Conservation (phyloP, 1,139 yeast genomes). For the Saccharomyces hybrid region DNA sequence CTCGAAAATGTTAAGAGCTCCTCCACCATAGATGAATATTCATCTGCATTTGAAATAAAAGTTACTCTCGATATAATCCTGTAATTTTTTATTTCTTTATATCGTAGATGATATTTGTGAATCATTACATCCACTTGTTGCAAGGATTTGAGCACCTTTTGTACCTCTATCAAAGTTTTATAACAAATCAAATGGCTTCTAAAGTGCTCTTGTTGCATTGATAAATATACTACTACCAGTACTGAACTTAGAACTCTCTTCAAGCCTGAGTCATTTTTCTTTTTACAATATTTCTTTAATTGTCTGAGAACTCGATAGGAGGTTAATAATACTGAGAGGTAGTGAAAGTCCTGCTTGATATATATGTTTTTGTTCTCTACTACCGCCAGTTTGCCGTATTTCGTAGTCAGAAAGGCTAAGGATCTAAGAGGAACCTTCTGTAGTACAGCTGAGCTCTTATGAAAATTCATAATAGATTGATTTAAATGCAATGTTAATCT, state of each 20-base stretch:
- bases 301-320: conserved; percentile 6
- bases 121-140: conserved; percentile 15
- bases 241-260: conserved; percentile 12
- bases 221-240: conserved; percentile 14
- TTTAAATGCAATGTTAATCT: conserved; percentile 11
- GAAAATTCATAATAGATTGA: conserved; percentile 19
- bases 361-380: conserved; percentile 8
- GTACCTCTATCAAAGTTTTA: conserved; percentile 14
- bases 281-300: background rate
- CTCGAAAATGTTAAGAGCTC: conserved; percentile 16
- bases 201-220: conserved; percentile 22
- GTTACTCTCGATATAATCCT: conserved; percentile 10
- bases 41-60: conserved; percentile 4
- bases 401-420: conserved; percentile 12
- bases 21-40: conserved; percentile 7
- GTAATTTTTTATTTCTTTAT: conserved; percentile 15
- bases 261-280: conserved; percentile 1
- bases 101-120: conserved; percentile 15
- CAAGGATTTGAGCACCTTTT: conserved; percentile 12
- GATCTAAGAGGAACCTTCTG: background rate
- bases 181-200: conserved; percentile 17
- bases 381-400: conserved; percentile 16
- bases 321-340: conserved; percentile 10
- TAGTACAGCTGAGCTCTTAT: background rate
- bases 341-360: conserved; percentile 12